Base-by-base conservation (phyloP, 805 yeast genomes). In the Peterozyma toletana region DNA sequence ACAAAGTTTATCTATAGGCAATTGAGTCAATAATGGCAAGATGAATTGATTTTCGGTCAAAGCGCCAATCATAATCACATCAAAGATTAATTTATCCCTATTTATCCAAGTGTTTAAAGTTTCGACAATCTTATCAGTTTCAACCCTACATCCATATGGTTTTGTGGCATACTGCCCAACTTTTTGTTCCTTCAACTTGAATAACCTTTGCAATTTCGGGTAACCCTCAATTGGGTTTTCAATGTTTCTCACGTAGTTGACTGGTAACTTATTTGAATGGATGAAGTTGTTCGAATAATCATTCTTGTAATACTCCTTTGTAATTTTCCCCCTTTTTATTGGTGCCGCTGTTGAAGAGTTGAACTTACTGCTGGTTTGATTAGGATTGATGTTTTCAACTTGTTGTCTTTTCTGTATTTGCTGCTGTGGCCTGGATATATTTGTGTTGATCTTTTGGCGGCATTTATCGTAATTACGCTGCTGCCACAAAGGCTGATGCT, bases 51-150 rank as follows among this genome's bases (percentile, higher is more conserved):
- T 80, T 50, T 85, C 90, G 1, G 83, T 75, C 41, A 91, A 67
- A 2, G 93, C 91, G 1, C 96, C 95, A 43, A 90, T 78, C 95
- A 91, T 87, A 11, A 91, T 84, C 10, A 88, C 95, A 58, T 90
- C 96, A 60, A 90, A 91, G 47, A 76, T 77, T 34, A 86, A 55
- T 7, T 73, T 70, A 45, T 79, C 77, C 15, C 66, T 66, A 14
- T 63, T 59, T 30, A 78, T 76, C 95, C 96, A 85, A 16, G 60
- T 56, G 45, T 75, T 71, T 45, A 90, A 64, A 0, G 74, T 71
- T 1, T 74, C 73, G 6, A 78, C 67, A 60, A 88, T 79, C 42
- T 75, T 64, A 30, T 73, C 71, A 5, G 74, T 66, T 13, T 66
- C 61, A 2, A 76, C 73, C 38, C 83, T 68, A 9, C 73, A 69